phyloP scores from a whole-genome alignment of 169 alveolate genomes.

The Plasmodium malariae region DNA sequence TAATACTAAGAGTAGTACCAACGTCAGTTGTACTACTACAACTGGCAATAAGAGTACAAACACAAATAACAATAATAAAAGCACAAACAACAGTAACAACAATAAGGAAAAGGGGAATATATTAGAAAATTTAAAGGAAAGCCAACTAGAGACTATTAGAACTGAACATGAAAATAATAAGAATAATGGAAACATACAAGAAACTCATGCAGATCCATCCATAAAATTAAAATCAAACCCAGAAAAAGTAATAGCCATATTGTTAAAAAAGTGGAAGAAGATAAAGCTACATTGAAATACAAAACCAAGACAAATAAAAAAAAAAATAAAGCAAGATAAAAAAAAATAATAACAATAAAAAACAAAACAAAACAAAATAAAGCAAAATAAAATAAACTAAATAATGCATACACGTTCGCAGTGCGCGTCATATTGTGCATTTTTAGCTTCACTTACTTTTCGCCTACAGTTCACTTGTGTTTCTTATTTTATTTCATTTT shows the following conservation, averaged over 20 bases:
- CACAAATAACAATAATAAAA: not conserved
- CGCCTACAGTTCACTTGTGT: not conserved
- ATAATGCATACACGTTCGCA: too few relatives aligned
- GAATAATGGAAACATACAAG: conserved; percentile 23
- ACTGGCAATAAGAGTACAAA: not conserved
- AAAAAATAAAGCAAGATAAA: not conserved
- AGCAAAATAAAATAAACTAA: not conserved
- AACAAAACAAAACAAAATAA: not conserved
- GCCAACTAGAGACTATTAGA: not conserved
- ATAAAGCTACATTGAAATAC: not conserved
- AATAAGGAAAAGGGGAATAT: not conserved
- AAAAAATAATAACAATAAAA: not conserved
- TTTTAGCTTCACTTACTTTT: too few relatives aligned
- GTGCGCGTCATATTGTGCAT: too few relatives aligned
- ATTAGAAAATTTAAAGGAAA: not conserved
- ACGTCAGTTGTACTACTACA: not conserved
- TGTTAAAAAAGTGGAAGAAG: not conserved
- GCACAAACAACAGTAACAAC: not conserved
- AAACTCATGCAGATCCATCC: conserved; percentile 17
- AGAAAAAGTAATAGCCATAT: conserved; percentile 32
- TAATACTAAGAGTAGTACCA: not conserved
- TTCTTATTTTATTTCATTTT: conserved; percentile 6
- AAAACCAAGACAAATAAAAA: not conserved
- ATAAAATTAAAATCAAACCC: conserved; percentile 60
- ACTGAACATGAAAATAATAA: conserved; percentile 1